These are phyloP conservation scores for Mayamaea pseudoterrestris DNA, from an alignment of 108 stramenopile genomes.

Conservation along the genomic window DNA sequence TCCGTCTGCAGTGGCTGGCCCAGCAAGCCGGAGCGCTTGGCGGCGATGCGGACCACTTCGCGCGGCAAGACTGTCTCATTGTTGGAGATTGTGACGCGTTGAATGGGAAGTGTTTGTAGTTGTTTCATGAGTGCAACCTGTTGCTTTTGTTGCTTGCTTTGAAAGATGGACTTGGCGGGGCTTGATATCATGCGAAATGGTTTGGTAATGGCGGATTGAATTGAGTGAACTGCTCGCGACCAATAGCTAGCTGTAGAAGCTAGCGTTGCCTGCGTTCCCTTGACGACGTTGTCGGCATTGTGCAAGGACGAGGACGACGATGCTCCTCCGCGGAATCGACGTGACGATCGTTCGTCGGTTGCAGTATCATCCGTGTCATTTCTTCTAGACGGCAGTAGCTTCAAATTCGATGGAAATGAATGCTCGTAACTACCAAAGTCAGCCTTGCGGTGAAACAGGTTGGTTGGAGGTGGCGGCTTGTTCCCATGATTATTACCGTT, in stretches of 20 bases:
- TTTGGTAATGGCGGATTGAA: neutral
- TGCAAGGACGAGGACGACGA: too few relatives aligned
- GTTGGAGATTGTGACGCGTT: constrained; percentile 25
- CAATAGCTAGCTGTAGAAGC: constrained; percentile 8
- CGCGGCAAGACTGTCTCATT: constrained; percentile 47
- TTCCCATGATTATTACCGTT: too few relatives aligned
- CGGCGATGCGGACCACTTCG: constrained; percentile 44
- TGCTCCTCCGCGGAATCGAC: too few relatives aligned
- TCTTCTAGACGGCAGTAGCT: too few relatives aligned
- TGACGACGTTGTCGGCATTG: neutral
- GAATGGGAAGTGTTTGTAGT: constrained; percentile 23
- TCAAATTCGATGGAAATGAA: too few relatives aligned
- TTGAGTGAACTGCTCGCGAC: constrained; percentile 4
- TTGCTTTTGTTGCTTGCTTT: constrained; percentile 8
- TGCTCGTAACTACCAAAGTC: too few relatives aligned
- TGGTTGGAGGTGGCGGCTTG: too few relatives aligned
- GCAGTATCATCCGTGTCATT: too few relatives aligned
- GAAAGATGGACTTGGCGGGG: neutral
- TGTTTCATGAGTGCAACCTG: constrained; percentile 21
- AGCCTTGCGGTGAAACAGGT: too few relatives aligned
- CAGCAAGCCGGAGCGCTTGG: constrained; percentile 45
- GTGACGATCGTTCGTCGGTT: too few relatives aligned
- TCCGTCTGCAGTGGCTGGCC: constrained; percentile 46
- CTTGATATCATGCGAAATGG: constrained; percentile 1
- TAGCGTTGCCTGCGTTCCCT: constrained; percentile 6